Percentiles rank a stretch among this genome's conserved stretches.
phyloP scores from a whole-genome alignment of 1,284 basidiomycete genomes.

The Malassezia cuniculi region DNA sequence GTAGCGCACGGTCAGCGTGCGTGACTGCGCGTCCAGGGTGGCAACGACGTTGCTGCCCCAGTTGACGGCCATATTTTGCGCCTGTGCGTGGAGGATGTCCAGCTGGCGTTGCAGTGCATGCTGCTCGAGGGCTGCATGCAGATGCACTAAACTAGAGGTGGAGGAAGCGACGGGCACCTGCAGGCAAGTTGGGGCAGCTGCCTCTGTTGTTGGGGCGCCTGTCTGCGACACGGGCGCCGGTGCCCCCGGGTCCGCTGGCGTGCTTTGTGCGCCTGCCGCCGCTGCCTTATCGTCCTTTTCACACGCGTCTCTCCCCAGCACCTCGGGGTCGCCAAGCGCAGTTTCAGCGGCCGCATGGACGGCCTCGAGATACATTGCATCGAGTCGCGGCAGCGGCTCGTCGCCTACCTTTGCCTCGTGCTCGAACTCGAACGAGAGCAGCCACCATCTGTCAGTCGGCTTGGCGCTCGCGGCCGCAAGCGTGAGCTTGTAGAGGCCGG shows the following conservation, averaged over 20 bases:
- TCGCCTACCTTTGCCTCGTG: background rate
- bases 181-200: background rate
- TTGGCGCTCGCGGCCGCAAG: slow-evolving; percentile 53
- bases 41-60: slow-evolving; percentile 28
- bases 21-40: slow-evolving; percentile 13
- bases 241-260: background rate
- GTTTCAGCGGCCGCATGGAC: slow-evolving; percentile 14
- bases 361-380: slow-evolving; percentile 17
- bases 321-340: slow-evolving; percentile 21
- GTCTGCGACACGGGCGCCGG: background rate
- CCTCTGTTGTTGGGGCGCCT: too few species aligned
- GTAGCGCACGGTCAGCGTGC: slow-evolving; percentile 22
- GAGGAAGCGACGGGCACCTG: background rate
- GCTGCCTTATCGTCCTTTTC: background rate
- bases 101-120: slow-evolving; percentile 37
- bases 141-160: slow-evolving; percentile 3
- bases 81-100: slow-evolving; percentile 35
- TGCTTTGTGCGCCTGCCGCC: background rate
- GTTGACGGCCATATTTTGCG: slow-evolving; percentile 23
- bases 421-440: slow-evolving; percentile 35
- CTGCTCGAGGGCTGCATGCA: slow-evolving; percentile 32
- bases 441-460: slow-evolving; percentile 33
- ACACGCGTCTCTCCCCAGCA: slow-evolving; percentile 13
- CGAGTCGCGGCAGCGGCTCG: too few species aligned
- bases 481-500: slow-evolving; percentile 58